Base-by-base conservation (phyloP, 345 rosid species). In the Eucalyptus shirleyi region DNA sequence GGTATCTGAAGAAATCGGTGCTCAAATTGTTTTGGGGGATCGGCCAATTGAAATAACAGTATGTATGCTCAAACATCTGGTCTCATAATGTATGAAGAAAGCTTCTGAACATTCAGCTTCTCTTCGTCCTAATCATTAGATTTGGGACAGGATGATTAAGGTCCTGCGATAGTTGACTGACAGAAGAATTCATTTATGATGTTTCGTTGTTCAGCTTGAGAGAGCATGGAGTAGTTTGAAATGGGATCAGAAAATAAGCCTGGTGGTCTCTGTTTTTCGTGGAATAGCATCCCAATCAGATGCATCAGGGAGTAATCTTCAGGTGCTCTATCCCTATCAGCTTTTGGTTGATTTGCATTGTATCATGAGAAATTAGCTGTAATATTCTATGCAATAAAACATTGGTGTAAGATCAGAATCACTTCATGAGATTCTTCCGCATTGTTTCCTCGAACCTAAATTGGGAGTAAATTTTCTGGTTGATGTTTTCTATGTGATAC, bases 41-140 rank as follows among this genome's bases (percentile, higher is more conserved):
- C 94, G 98, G 26, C 99, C 98, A 6, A 96, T 97, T 86, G 99
- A 98, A 90, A 95, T 97, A 86, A 96, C 98, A 21, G 99, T 96
- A 92, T 13, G 89, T 87, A 44, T 37, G 28, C 85, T 77, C 3
- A 15, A 77, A 77, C 47, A 40, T 77, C 85, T 77, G 16, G 17
- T 40, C 37, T 65, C 87, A 19, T 11, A 62, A 32, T 12, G 6
- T 44, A 87, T 87, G 45, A 40, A 77, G 47, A 77, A 77, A 40
- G 47, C 44, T 40, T 77, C 47, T 77, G 28, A 77, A 3, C 85
- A 77, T 77, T 40, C 42, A 21, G 85, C 47, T 77, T 77, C 28
- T 77, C 85, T 77, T 77, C 5, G 47, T 77, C 47, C 30, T 40
- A 77, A 23, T 77, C 30, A 77, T 40, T 77, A 77, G 47, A 40